Base-by-base conservation (phyloP, 2,329 filamentous ascomycete species). In the Neoscytalidium dimidiatum region DNA sequence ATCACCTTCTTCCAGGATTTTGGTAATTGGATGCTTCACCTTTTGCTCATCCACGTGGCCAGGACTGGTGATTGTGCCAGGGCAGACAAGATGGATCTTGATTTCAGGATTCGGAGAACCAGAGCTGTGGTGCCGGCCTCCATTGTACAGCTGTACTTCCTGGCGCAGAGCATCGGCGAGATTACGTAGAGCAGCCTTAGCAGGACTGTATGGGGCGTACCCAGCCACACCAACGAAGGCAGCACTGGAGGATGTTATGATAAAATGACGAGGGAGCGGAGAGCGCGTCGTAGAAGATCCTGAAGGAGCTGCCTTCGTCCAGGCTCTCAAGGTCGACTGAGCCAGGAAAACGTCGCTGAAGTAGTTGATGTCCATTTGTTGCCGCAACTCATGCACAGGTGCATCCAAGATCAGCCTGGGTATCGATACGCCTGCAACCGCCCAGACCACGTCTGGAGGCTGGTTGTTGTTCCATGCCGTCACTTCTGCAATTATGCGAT, bases 341-440 rank as follows among this genome's bases (percentile, higher is more conserved):
- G 92, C 90, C 79, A 96, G 91, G 76, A 96, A 95, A 44, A 90
- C 90, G 31, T 89, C 88, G 56, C 92, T 91, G 85, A 90, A 97
- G 81, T 92, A 98, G 79, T 97, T 94, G 70, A 94, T 86, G 73
- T 97, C 92, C 92, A 97, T 97, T 76, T 96, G 92, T 68, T 84
- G 82, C 46, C 90, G 86, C 69, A 93, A 81, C 11, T 85, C 85
- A 7, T 88, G 80, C 61, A 92, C 81, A 8, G 90, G 84, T 43
- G 87, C 88, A 67, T 97, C 91, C 69, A 91, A 77, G 80, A 94
- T 96, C 67, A 96, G 89, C 38, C 86, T 84, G 0, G 94, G 94
- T 17, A 82, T 84, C 5, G 91, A 86, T 68, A 86, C 83, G 66
- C 94, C 94, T 3, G 94, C 94, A 58, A 93, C 86, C 75, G 92